These are phyloP conservation scores for Plasmodium gallinaceum DNA, from an alignment of 169 alveolate species.

Conservation along the genomic window DNA sequence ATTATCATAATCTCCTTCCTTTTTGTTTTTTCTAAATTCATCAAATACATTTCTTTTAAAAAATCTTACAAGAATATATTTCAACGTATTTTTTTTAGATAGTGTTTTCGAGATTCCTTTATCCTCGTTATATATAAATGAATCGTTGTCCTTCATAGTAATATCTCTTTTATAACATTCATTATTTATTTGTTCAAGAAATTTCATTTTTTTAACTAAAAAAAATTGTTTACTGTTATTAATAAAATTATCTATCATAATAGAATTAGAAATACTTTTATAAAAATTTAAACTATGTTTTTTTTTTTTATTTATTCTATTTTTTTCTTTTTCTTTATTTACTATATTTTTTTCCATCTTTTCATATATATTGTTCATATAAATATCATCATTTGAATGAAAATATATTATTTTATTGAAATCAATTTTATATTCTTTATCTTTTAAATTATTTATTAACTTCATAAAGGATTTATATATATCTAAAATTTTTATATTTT, in stretches of 20 bases:
- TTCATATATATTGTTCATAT: constrained; percentile 2
- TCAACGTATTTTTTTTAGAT: not conserved
- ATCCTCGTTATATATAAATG: too few relatives aligned
- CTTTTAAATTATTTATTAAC: constrained; percentile 23
- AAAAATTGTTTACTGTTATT: constrained; percentile 34
- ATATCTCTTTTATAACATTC: not conserved
- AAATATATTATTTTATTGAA: constrained; percentile 17
- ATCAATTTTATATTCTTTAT: not conserved
- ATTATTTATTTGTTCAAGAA: constrained; percentile 2
- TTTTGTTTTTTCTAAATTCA: not conserved
- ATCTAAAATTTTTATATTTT: not conserved
- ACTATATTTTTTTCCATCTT: not conserved
- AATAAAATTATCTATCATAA: constrained; percentile 35
- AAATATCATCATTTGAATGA: constrained; percentile 22
- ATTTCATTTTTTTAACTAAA: constrained; percentile 32
- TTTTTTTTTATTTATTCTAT: not conserved
- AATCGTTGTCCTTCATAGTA: not conserved
- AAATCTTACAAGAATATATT: not conserved
- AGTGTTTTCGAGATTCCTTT: not conserved
- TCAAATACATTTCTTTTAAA: not conserved
- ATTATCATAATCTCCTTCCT: not conserved
- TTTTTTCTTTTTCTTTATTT: not conserved
- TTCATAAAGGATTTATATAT: constrained; percentile 8
- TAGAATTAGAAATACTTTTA: constrained; percentile 15
- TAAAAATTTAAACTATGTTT: not conserved